Base-by-base conservation (phyloP, 176 grass and related monocot species). In the Triticum dicoccoides region DNA sequence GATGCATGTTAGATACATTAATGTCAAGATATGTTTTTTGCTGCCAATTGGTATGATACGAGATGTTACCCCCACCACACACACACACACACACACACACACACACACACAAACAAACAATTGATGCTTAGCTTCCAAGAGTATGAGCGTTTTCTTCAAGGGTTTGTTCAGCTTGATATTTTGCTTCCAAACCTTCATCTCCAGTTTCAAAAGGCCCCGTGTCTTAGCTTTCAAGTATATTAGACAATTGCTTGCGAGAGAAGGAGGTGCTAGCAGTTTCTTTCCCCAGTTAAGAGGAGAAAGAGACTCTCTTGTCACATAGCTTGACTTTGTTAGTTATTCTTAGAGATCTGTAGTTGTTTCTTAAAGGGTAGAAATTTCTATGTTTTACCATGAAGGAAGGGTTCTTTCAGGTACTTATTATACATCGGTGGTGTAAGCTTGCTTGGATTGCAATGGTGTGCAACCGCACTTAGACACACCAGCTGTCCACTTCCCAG, bases 391-490 rank as follows among this genome's bases (percentile, higher is more conserved):
- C 64, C 25, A 59, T 54, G 42, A 47, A 59, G 62, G 4, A 82
- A 90, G 64, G 34, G 44, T 64, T 64, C 27, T 45, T 89, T 76
- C 30, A 56, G 25, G 61, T 21, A 71, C 47, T 69, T 69, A 0
- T 27, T 41, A 34, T 20, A 30, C 51, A 76, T 77, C 9, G n/a
- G 61, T 27, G 11, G n/a, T 52, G 78, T 54, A 88, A 27, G 37
- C 69, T 91, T 91, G 52, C 77, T 85, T 91, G 86, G 69, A 70
- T 91, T 85, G 18, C 23, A 81, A 85, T 71, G 27, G 27, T 77
- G 77, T 44, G 77, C 86, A 81, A 81, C 71, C 64, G 23, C 82
- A 85, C 82, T 69, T 82, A 29, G 51, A 65, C 65, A 77, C 49
- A 18, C 77, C 70, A 88, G 30, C 24, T 77, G 82, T 77, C 41